Evolutionary conservation across 192 early-diverging fungal genomes (phyloP).

Genomic region (Linnemannia hyalina): DNA sequence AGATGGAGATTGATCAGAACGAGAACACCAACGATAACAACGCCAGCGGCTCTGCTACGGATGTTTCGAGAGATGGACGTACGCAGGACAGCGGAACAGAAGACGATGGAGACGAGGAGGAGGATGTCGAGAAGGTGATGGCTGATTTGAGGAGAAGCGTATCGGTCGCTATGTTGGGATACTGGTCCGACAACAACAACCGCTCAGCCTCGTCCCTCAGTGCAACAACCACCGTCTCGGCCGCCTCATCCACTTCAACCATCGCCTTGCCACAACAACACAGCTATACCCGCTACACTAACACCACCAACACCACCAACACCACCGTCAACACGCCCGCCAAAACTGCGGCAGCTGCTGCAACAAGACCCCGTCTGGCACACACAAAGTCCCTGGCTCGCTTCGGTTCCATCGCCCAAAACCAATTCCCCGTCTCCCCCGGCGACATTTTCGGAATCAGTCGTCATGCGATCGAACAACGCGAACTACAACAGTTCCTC

Average conservation of each 20-base stretch:
- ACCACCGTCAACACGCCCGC: not conserved
- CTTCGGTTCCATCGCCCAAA: constrained; percentile 23
- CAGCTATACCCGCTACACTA: not conserved
- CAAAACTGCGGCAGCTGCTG: not conserved
- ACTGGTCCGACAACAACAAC: not conserved
- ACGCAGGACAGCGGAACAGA: not conserved
- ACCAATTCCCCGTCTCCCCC: constrained; percentile 39
- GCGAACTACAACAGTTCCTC: constrained; percentile 34
- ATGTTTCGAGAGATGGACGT: constrained; percentile 2
- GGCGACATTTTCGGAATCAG: constrained; percentile 49
- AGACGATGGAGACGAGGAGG: constrained; percentile 14
- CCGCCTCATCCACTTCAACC: not conserved
- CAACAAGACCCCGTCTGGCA: not conserved
- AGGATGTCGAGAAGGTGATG: constrained; percentile 34
- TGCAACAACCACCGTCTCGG: not conserved
- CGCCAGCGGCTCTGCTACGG: not conserved
- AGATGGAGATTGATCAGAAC: constrained; percentile 23
- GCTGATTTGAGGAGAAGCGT: constrained; percentile 37
- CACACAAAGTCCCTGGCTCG: constrained; percentile 24
- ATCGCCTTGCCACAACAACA: not conserved
- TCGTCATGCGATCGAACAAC: constrained; percentile 30
- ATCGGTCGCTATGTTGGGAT: constrained; percentile 32
- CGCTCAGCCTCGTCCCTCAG: not conserved
- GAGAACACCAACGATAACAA: not conserved
- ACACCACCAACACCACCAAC: not conserved